Percentiles rank a stretch among this genome's conserved stretches.
Evolutionary conservation across 1,284 basidiomycete species (phyloP).

Genomic region (Ceratobasidium sp.): DNA sequence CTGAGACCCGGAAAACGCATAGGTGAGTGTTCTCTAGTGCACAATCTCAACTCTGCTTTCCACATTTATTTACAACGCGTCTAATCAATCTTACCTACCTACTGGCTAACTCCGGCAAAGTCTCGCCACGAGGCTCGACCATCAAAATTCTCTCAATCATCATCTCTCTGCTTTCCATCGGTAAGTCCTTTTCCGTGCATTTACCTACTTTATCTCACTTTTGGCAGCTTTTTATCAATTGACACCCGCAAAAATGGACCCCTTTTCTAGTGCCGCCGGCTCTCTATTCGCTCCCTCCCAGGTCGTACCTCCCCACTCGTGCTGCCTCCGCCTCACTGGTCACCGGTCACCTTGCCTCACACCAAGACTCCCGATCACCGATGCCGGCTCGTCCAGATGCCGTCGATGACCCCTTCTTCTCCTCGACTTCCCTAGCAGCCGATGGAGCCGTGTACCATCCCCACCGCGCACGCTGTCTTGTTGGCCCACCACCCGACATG

Average conservation of each 20-base stretch:
- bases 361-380: conserved; percentile 21
- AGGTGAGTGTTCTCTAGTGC: no score
- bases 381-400: conserved; percentile 33
- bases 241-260: conserved; percentile 30
- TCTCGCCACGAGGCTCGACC: conserved; percentile 37
- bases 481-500: conserved; percentile 39
- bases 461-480: conserved; percentile 36
- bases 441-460: conserved; percentile 43
- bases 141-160: conserved; percentile 28
- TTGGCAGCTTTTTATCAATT: conserved; percentile 18
- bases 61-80: conserved; percentile 20
- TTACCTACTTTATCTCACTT: conserved; percentile 20
- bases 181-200: background rate
- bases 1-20: no score
- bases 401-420: conserved; percentile 37
- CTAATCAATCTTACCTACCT: conserved; percentile 3
- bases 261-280: conserved; percentile 26
- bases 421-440: conserved; percentile 18
- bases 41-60: background rate
- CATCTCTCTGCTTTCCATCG: conserved; percentile 8
- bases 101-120: conserved; percentile 4
- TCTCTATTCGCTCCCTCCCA: conserved; percentile 35
- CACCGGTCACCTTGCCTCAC: background rate
- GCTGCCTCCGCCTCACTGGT: background rate
- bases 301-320: background rate